A percentile compares a stretch with the other conserved stretches of the same genome.
These are phyloP conservation scores for Phylloporus sp. DNA, from an alignment of 768 basidiomycete species.

Conservation along the genomic window DNA sequence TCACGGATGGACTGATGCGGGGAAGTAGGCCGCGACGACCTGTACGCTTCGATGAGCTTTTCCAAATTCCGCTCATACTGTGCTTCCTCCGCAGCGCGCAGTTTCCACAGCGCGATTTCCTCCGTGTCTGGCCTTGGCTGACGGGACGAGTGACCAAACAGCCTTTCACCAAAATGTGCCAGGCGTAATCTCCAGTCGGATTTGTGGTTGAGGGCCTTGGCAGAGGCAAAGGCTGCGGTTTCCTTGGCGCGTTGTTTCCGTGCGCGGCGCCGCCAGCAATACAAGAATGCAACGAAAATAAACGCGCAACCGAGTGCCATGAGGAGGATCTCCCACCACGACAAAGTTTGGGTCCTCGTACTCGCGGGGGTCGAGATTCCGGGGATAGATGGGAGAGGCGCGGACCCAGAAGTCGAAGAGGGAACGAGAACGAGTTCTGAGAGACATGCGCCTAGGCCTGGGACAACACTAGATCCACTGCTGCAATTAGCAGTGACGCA, in stretches of 20 bases:
- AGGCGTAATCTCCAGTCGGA: constrained; percentile 55
- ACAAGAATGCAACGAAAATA: constrained; percentile 63
- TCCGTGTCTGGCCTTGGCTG: constrained; percentile 33
- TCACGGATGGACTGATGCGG: constrained; percentile 28
- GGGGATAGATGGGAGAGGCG: constrained; percentile 49
- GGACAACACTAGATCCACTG: constrained; percentile 50
- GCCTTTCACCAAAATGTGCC: constrained; percentile 49
- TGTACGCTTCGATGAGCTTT: constrained; percentile 46
- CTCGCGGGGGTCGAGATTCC: constrained; percentile 54
- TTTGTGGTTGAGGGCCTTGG: constrained; percentile 49
- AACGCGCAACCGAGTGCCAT: constrained; percentile 81
- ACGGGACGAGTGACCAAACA: constrained; percentile 49
- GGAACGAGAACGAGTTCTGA: constrained; percentile 65
- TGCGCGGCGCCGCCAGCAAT: constrained; percentile 67
- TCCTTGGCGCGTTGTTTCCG: constrained; percentile 64
- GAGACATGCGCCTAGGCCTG: constrained; percentile 75
- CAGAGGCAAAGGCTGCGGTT: constrained; percentile 61
- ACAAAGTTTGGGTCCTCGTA: constrained; percentile 37
- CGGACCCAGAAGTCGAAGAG: constrained; percentile 35
- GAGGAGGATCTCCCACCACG: constrained; percentile 84
- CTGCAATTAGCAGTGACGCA: constrained; percentile 65
- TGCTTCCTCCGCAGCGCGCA: constrained; percentile 49
- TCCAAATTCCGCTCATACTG: constrained; percentile 48
- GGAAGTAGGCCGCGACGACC: constrained; percentile 41
- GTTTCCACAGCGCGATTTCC: constrained; percentile 49